Percentiles rank a stretch among this genome's conserved stretches.
These are phyloP conservation scores for Fusarium sp. DNA, from an alignment of 2,329 filamentous ascomycete genomes.

Conservation along the genomic window DNA sequence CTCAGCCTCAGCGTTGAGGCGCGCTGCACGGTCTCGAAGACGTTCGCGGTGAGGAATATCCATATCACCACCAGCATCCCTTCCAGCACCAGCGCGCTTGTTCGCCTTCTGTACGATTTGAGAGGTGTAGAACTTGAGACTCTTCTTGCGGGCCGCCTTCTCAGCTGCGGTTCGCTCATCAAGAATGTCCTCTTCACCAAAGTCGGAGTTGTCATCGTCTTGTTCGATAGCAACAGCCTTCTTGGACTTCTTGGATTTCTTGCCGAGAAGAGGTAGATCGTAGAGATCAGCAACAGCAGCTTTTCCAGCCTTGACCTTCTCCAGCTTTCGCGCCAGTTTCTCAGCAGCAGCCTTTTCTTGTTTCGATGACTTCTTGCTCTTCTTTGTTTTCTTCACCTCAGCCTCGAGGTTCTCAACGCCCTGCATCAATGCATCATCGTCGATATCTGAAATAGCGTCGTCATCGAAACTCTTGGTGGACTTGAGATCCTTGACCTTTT, in stretches of 20 bases:
- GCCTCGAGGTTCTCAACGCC: conserved; percentile 35
- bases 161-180: conserved; percentile 84
- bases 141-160: conserved; percentile 91
- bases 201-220: conserved; percentile 80
- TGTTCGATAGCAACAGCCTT: conserved; percentile 53
- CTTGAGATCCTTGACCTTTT: conserved; percentile 75
- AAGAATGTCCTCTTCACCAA: conserved; percentile 88
- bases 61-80: conserved; percentile 80
- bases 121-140: conserved; percentile 95
- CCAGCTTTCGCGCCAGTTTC: conserved; percentile 57
- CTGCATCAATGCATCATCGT: conserved; percentile 44
- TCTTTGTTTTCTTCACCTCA: conserved; percentile 46
- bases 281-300: conserved; percentile 78
- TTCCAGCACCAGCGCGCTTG: conserved; percentile 79
- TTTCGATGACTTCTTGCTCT: conserved; percentile 48
- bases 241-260: conserved; percentile 57
- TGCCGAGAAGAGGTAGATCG: conserved; percentile 64
- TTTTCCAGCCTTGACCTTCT: conserved; percentile 72
- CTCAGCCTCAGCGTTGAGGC: conserved; percentile 90
- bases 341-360: conserved; percentile 52
- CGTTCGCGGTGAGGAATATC: conserved; percentile 92
- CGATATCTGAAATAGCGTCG: conserved; percentile 38
- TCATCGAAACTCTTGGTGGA: conserved; percentile 56
- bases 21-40: conserved; percentile 83
- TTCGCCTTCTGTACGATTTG: conserved; percentile 96